phyloP scores from a whole-genome alignment of 2,329 filamentous ascomycete species.

The Intubia oerlemansii region DNA sequence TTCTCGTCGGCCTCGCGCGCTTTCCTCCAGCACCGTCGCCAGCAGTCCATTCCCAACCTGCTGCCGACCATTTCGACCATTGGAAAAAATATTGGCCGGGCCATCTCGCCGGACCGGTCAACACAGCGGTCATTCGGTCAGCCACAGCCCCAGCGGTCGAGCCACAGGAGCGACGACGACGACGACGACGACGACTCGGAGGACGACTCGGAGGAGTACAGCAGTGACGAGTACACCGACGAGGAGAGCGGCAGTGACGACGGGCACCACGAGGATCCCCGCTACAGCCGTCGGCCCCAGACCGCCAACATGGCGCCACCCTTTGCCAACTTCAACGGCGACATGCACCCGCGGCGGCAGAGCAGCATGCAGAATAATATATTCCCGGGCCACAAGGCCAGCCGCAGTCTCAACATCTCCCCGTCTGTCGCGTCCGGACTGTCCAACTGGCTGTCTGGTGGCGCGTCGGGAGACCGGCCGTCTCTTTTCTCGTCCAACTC shows the following conservation, averaged over 20 bases:
- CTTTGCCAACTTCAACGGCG: neutral
- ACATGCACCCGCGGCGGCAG: slow-evolving; percentile 1
- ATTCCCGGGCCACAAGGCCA: too few species aligned
- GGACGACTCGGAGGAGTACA: slow-evolving; percentile 11
- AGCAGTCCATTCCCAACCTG: slow-evolving; percentile 16
- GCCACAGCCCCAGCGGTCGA: neutral
- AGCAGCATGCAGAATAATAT: too few species aligned
- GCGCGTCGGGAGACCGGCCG: slow-evolving; percentile 1
- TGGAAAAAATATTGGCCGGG: slow-evolving; percentile 7
- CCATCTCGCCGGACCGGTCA: slow-evolving; percentile 8
- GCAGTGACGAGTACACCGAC: slow-evolving; percentile 9
- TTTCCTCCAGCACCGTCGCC: slow-evolving; percentile 12
- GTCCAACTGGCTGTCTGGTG: slow-evolving; percentile 5
- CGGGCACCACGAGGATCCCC: neutral
- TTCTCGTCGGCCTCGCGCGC: slow-evolving; percentile 7
- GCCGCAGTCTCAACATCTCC: neutral
- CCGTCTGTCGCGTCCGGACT: slow-evolving; percentile 1
- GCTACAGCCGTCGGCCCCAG: too few species aligned
- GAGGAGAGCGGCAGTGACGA: slow-evolving; percentile 7
- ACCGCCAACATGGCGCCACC: too few species aligned
- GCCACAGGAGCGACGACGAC: slow-evolving; percentile 10
- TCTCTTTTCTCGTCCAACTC: neutral
- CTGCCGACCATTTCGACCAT: slow-evolving; percentile 10
- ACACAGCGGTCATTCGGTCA: neutral
- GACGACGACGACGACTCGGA: slow-evolving; percentile 11